phyloP scores from a whole-genome alignment of 495 filamentous ascomycete genomes.

The Physcia stellaris region DNA sequence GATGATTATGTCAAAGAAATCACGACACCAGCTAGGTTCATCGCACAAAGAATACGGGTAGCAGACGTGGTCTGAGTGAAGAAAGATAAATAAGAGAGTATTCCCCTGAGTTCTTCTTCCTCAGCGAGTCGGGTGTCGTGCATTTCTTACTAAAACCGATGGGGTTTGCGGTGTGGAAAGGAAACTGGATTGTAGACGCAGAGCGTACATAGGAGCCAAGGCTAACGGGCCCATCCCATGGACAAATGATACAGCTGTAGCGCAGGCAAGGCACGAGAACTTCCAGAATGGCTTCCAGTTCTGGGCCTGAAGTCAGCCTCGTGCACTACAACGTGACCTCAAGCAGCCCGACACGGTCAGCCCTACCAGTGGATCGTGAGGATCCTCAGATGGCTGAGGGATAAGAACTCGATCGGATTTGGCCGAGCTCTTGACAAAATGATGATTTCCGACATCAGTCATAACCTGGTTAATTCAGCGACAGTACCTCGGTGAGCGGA shows the following conservation, averaged over 20 bases:
- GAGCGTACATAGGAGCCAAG: constrained; percentile 45
- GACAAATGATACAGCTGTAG: constrained; percentile 37
- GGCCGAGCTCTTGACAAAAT: constrained; percentile 40
- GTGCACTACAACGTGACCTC: not conserved
- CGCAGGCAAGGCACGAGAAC: constrained; percentile 29
- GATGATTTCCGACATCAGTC: constrained; percentile 43
- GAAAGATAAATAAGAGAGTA: too few relatives aligned
- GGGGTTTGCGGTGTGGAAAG: too few relatives aligned
- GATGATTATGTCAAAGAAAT: too few relatives aligned
- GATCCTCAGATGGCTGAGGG: constrained; percentile 36
- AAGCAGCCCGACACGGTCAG: not conserved
- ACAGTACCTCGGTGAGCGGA: too few relatives aligned
- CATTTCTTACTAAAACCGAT: too few relatives aligned
- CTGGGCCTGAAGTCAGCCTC: constrained; percentile 11
- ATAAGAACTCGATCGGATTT: constrained; percentile 33
- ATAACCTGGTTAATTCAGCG: too few relatives aligned
- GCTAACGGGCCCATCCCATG: constrained; percentile 46
- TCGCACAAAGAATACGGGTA: too few relatives aligned
- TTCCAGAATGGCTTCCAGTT: constrained; percentile 32
- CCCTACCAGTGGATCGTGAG: constrained; percentile 30
- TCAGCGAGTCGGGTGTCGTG: too few relatives aligned
- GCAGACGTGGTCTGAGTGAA: too few relatives aligned
- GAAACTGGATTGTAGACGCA: too few relatives aligned
- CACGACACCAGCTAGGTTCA: too few relatives aligned
- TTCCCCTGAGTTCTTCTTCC: too few relatives aligned